phyloP scores from a whole-genome alignment of 257 asterid species.

The Solanum clarkiae region DNA sequence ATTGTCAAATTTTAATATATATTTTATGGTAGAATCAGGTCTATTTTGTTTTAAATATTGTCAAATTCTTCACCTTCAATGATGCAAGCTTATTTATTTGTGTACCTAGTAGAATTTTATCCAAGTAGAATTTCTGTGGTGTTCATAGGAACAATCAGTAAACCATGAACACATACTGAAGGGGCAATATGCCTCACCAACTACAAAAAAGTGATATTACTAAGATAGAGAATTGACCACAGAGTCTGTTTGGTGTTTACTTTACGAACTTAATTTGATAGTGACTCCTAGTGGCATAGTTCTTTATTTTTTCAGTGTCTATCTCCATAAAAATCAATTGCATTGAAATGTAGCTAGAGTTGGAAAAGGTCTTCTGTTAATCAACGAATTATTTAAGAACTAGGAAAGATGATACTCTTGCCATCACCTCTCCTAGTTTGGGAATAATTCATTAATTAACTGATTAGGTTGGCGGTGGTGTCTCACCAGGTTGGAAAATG shows the following conservation, averaged over 20 bases:
- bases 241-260: not conserved
- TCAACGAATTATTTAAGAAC: too few relatives aligned
- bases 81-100: not conserved
- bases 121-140: not conserved
- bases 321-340: not conserved
- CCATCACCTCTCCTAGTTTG: not conserved
- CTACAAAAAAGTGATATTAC: not conserved
- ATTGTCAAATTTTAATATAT: too few relatives aligned
- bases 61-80: not conserved
- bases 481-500: slow-evolving; percentile 72
- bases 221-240: not conserved
- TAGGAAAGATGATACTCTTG: too few relatives aligned
- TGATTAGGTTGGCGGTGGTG: slow-evolving; percentile 61
- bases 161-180: not conserved
- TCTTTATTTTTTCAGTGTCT: not conserved
- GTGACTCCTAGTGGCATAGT: not conserved
- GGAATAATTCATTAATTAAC: not conserved
- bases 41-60: too few relatives aligned
- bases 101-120: not conserved
- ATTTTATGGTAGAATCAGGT: too few relatives aligned
- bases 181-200: not conserved
- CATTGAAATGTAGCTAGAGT: not conserved
- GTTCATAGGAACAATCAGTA: not conserved
- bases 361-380: not conserved
- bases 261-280: not conserved